phyloP scores from a whole-genome alignment of 108 stramenopile species.

The Fistulifera solaris region DNA sequence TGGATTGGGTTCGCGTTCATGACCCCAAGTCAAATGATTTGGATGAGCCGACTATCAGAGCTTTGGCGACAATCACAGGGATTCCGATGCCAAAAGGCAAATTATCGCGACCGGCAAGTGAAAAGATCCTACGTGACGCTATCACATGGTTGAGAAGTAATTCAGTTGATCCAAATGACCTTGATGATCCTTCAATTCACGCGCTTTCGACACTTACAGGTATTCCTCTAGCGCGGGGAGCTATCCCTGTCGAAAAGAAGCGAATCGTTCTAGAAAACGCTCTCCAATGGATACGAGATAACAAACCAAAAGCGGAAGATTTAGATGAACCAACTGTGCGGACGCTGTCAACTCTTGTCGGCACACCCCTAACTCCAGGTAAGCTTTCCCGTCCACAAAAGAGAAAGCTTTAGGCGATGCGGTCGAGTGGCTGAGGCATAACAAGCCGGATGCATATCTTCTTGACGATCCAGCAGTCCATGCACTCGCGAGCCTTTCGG shows the following conservation, averaged over 20 bases:
- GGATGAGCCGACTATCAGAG: conserved; percentile 7
- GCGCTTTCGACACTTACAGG: conserved; percentile 4
- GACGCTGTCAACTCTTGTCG: conserved; percentile 4
- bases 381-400: conserved; percentile 3
- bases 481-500: conserved; percentile 1
- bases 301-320: neutral
- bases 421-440: conserved; percentile 8
- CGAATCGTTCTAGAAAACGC: conserved; percentile 16
- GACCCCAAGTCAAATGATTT: conserved; percentile 1
- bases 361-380: neutral
- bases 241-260: conserved; percentile 2
- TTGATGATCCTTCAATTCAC: conserved; percentile 1
- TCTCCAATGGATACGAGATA: neutral
- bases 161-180: neutral
- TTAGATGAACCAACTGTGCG: conserved; percentile 8
- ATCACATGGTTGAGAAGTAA: conserved; percentile 8
- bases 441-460: conserved; percentile 2
- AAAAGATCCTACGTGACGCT: neutral
- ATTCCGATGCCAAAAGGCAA: conserved; percentile 6
- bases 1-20: conserved; percentile 19
- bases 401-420: conserved; percentile 6
- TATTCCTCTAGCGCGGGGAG: neutral
- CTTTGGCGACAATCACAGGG: conserved; percentile 8
- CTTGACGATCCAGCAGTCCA: conserved; percentile 3
- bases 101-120: neutral